Percentiles rank a stretch among this genome's conserved stretches.
Conservation (phyloP, 78 protist genomes). For the Monocercomonoides exilis region DNA sequence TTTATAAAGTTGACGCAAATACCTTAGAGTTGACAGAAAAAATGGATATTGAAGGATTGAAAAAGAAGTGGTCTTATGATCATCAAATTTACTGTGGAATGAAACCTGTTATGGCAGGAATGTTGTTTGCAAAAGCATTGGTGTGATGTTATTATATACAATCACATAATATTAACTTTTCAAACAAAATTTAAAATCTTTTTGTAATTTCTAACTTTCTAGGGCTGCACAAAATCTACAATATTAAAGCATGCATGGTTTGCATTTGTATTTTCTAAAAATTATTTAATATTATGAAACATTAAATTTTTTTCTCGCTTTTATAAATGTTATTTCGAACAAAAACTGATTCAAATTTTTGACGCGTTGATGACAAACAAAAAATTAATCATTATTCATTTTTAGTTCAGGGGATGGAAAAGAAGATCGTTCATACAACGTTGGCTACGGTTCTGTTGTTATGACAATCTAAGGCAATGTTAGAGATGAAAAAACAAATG, state of each 20-base stretch:
- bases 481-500: no score
- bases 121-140: neutral
- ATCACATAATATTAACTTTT: neutral
- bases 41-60: neutral
- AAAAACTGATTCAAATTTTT: no score
- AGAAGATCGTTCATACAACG: neutral
- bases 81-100: slow-evolving; percentile 5
- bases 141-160: neutral
- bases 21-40: neutral
- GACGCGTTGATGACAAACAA: no score
- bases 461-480: no score
- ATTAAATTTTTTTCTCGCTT: no score
- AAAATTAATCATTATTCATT: neutral
- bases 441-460: neutral
- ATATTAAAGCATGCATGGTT: neutral
- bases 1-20: neutral
- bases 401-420: neutral
- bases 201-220: neutral
- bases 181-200: neutral
- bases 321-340: no score
- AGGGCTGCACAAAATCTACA: neutral
- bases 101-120: neutral
- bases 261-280: neutral
- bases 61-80: neutral
- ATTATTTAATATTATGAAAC: no score